Evolutionary conservation across 257 asterid species (phyloP), one percentile per base, ranked within the genome.

Genomic region (Penstemon eatonii): DNA sequence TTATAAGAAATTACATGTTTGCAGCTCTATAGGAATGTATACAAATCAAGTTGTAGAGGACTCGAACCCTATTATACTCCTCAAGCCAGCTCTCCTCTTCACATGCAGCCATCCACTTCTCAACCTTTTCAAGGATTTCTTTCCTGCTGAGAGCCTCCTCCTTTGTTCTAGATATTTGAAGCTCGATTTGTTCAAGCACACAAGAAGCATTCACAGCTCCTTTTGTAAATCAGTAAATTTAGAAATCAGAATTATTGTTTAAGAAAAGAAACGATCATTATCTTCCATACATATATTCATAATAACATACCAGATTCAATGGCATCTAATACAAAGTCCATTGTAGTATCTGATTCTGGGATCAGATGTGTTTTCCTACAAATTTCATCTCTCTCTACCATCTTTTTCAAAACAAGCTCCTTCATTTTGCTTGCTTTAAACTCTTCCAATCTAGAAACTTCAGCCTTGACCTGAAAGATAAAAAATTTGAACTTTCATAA

Each of bases 71-170:
- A 66, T 86, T 89, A 67, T 94, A 94, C 78, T 94, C 99, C 85
- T 91, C 97, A 54, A 94, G 99, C 99, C 99, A 94, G 79, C 96
- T 85, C 86, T 94, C 97, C 78, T 94, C 97, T 67, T 85, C 96
- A 8, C 99, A 91, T 62, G 99, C 96, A 39, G 87, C 78, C 77
- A 89, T 89, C 99, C 99, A 94, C 80, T 94, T 94, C 82, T 94
- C 97, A 76, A 94, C 91, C 82, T 81, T 94, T 73, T 94, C 99
- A 51, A 94, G 97, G 68, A 91, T 83, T 57, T 94, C 99, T 84
- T 94, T 91, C 82, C 99, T 76, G 84, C 83, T 66, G 44, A 91
- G 86, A 60, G 99, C 96, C 77, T 87, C 96, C 80, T 91, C 99
- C 80, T 86, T 91, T 60, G 83, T 91, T 82, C 80, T 82, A 61